Evolutionary conservation across 2,329 filamentous ascomycete genomes (phyloP).

Genomic region (Aspergillus ibericus): DNA sequence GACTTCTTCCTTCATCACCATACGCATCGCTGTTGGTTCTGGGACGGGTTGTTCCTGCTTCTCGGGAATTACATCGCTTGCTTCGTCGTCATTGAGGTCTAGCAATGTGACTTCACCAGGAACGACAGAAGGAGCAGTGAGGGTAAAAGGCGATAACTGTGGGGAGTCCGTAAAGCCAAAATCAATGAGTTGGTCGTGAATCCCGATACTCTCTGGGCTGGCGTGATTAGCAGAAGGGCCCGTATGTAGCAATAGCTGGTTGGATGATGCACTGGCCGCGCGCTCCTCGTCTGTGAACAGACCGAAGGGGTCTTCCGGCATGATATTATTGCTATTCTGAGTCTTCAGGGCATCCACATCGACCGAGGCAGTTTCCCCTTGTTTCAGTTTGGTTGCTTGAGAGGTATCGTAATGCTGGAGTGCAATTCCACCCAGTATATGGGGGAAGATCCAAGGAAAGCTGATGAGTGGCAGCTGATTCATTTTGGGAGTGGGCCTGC

Average conservation of each 20-base stretch:
- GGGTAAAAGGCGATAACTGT: neutral
- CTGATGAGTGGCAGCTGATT: constrained; percentile 75
- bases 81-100: constrained; percentile 14
- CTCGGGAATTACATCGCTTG: neutral
- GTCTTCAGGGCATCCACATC: neutral
- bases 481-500: constrained; percentile 11
- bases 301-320: constrained; percentile 17
- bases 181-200: constrained; percentile 22
- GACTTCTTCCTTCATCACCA: neutral
- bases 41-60: neutral
- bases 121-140: neutral
- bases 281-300: constrained; percentile 10
- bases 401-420: constrained; percentile 38
- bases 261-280: neutral
- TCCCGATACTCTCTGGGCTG: constrained; percentile 1
- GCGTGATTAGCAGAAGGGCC: neutral
- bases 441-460: constrained; percentile 88
- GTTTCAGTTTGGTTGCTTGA: constrained; percentile 5
- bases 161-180: constrained; percentile 17
- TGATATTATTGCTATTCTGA: neutral
- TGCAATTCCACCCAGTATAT: constrained; percentile 69
- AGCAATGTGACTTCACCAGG: constrained; percentile 10
- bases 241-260: neutral
- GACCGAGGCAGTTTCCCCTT: neutral
- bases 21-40: neutral